Evolutionary conservation across 139 green algal genomes (phyloP), one percentile per base, ranked within the genome.

Genomic region (Chlorella sorokiniana): DNA sequence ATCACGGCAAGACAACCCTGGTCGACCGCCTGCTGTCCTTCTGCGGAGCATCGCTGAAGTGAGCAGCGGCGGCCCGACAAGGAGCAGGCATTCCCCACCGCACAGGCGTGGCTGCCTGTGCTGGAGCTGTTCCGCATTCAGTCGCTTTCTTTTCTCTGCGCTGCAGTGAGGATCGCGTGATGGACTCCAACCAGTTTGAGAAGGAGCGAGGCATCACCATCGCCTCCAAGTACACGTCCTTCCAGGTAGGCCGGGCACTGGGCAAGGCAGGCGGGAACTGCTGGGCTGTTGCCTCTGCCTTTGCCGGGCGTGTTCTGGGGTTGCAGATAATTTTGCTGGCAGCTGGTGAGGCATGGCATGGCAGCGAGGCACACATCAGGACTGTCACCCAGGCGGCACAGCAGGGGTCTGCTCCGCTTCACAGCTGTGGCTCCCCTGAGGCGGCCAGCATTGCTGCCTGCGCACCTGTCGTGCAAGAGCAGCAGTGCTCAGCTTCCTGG

Each of bases 1-100:
- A 98, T 76, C 95, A 98, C 84, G 95, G 95, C 72, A 98, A 98
- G 89, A 98, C 94, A 1, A 97, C 94, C 0, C 87, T 97, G 25
- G 89, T 95, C 78, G 92, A 96, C 81, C 44, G 85, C 23, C 84
- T 97, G 80, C 85, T 97, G 45, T 74, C 83, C 25, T 86, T 92
- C 42, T 90, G 82, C 35, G 89, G 88, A 51, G 70, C 59, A 11
- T 42, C 81, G 0, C 70, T 91, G 37, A 78, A 35, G 72, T 79
- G 72, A 20, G 51, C 20, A 18, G 3, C 3, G 7, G 44, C 16
- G 40, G 25, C 8, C n/a, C n/a, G n/a, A n/a, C n/a, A n/a, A n/a
- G n/a, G n/a, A n/a, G n/a, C n/a, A n/a, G n/a, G 29, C 23, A 65
- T n/a, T 33, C 29, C 6, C 56, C 56, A 65, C 6, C 18, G 56